Evolutionary conservation across 257 asterid species (phyloP).

Genomic region (Solanum ossicruentum): DNA sequence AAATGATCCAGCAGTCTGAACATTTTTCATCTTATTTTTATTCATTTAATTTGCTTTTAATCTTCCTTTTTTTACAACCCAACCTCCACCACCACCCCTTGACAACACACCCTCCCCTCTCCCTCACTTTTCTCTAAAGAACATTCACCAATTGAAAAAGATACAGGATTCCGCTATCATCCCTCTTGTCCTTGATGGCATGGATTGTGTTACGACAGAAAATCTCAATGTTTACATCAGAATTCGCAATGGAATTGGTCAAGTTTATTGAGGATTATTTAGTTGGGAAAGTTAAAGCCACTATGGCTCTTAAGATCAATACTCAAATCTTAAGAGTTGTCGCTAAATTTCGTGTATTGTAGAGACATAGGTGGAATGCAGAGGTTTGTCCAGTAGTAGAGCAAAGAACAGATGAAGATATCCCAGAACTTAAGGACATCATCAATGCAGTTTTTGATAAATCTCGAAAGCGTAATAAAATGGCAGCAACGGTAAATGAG

Average conservation of each 20-base stretch:
- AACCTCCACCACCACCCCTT: neutral
- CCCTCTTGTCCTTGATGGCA: constrained; percentile 40
- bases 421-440: constrained; percentile 33
- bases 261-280: constrained; percentile 32
- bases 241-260: constrained; percentile 43
- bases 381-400: constrained; percentile 34
- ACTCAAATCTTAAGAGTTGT: constrained; percentile 49
- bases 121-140: neutral
- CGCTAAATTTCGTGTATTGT: constrained; percentile 38
- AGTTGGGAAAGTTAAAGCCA: constrained; percentile 31
- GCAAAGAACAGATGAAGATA: constrained; percentile 41
- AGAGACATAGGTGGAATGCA: constrained; percentile 42
- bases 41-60: neutral
- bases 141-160: neutral
- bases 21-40: neutral
- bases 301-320: constrained; percentile 30
- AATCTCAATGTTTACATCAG: constrained; percentile 40
- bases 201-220: constrained; percentile 56
- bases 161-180: constrained; percentile 8
- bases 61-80: neutral
- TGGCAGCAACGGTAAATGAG: neutral
- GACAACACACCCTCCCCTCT: neutral
- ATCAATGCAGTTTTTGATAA: constrained; percentile 16
- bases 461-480: neutral
- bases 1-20: neutral